These are phyloP conservation scores for Globomyces pollinis-pini DNA, from an alignment of 192 early-diverging fungal species.

Conservation along the genomic window DNA sequence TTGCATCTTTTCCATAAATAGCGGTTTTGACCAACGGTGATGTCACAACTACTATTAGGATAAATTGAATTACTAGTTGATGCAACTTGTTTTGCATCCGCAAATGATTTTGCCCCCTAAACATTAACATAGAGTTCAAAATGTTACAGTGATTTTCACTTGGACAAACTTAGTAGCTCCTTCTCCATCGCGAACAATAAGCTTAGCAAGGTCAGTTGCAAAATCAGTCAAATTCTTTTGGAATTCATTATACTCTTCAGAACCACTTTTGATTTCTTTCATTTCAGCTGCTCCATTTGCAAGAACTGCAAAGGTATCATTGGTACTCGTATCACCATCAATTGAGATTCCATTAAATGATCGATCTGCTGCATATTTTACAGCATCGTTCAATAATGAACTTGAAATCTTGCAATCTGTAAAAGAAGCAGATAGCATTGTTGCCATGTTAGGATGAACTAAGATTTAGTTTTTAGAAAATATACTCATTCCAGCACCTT, in stretches of 20 bases:
- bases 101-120: constrained; percentile 63
- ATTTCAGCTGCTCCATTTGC: constrained; percentile 69
- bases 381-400: constrained; percentile 57
- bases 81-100: constrained; percentile 73
- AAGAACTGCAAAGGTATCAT: constrained; percentile 84
- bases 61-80: too few species aligned
- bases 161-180: constrained; percentile 97
- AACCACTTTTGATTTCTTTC: constrained; percentile 20
- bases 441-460: constrained; percentile 97
- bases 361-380: constrained; percentile 74
- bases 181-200: constrained; percentile 93
- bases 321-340: constrained; percentile 96
- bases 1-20: constrained; percentile 92
- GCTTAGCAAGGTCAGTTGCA: constrained; percentile 75
- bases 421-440: constrained; percentile 76
- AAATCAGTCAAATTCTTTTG: constrained; percentile 67
- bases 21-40: constrained; percentile 95
- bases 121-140: not conserved
- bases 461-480: not conserved
- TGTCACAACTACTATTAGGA: too few species aligned
- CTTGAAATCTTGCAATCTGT: constrained; percentile 72
- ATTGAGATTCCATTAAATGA: constrained; percentile 94
- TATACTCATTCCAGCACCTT: constrained; percentile 90
- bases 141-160: constrained; percentile 72
- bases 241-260: constrained; percentile 60